Base-by-base conservation (phyloP, 805 yeast genomes). In the Candida glaebosa region DNA sequence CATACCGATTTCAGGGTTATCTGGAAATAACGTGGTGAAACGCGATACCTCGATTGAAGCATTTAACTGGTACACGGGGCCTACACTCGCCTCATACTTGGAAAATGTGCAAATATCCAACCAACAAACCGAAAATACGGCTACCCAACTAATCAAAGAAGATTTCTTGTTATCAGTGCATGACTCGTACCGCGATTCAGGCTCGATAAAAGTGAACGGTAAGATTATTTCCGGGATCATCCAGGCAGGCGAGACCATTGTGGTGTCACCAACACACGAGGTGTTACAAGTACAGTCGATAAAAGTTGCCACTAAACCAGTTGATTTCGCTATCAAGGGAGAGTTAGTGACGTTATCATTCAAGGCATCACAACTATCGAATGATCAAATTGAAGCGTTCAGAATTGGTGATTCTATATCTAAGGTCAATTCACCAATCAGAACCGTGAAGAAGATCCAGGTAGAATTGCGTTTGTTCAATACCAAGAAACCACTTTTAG, bases 1-100 rank as follows among this genome's bases (percentile, higher is more conserved):
- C 47, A 67, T 86, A 2, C 93, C 95, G 2, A 75, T 82, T 19
- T 79, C 87, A 7, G 95, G 91, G 0, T 69, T 80, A 36, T 58
- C 72, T 3, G 95, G 95, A 7, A 77, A 70, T 38, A 84, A 84
- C 52, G 82, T 86, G 9, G 77, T 76, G 12, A 75, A 71, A 19
- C 58, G 61, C 31, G 68, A 73, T 4, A 39, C 47, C 2, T 40
- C 54, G 2, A 38, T 52, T 16, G 26, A 61, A 46, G 71, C 63
- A 47, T 35, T 39, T 15, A 24, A 22, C 9, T 76, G 85, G 85
- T 69, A 75, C 63, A 57, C 45, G 18, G 74, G 75, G 1, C 68
- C 69, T 6, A 69, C 74, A 0, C 58, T 78, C 39, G 51, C 74
- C 6, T 67, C 67, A 20, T 53, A 60, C 40, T 54, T 76, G 37